Percentiles rank a stretch among this genome's conserved stretches.
Conservation (phyloP, 1,139 yeast species). For the Yamadazyma epiphylla region DNA sequence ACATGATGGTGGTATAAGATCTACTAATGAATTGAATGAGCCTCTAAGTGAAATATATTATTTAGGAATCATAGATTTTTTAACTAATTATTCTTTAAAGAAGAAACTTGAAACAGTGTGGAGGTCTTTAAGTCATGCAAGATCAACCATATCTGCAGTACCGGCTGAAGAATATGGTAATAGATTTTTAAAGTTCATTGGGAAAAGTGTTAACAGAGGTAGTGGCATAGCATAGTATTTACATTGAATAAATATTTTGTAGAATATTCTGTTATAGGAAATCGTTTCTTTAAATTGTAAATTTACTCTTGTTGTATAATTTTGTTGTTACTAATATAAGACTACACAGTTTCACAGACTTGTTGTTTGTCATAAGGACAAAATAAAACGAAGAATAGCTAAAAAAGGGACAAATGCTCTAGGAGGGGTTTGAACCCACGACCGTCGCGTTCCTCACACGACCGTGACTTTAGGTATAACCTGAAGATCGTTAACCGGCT, state of each 20-base stretch:
- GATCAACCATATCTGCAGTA: constrained; percentile 76
- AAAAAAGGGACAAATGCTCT: constrained; percentile 45
- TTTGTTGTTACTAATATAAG: too few relatives aligned
- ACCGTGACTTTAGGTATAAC: constrained; percentile 53
- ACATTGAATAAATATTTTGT: too few relatives aligned
- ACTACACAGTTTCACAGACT: too few relatives aligned
- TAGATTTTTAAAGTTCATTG: constrained; percentile 73
- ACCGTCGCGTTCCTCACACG: constrained; percentile 59
- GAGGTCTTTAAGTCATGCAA: constrained; percentile 68
- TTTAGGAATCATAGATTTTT: constrained; percentile 89
- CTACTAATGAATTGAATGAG: constrained; percentile 62
- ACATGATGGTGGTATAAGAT: constrained; percentile 83
- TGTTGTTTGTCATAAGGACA: too few relatives aligned
- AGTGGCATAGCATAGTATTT: too few relatives aligned
- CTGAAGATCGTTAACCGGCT: constrained; percentile 45
- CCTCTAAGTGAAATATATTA: constrained; percentile 76
- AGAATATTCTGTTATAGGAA: too few relatives aligned
- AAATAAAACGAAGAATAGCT: too few relatives aligned
- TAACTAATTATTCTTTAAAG: constrained; percentile 75
- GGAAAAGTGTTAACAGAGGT: constrained; percentile 35
- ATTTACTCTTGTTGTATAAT: too few relatives aligned
- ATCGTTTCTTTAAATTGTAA: too few relatives aligned
- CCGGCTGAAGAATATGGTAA: constrained; percentile 91
- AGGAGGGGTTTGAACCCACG: constrained; percentile 58
- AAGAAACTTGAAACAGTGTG: constrained; percentile 85